A percentile compares a stretch with the other conserved stretches of the same genome.
These are phyloP conservation scores for Ophiocordyceps camponoti-floridani DNA, from an alignment of 2,329 filamentous ascomycete species.

Conservation along the genomic window DNA sequence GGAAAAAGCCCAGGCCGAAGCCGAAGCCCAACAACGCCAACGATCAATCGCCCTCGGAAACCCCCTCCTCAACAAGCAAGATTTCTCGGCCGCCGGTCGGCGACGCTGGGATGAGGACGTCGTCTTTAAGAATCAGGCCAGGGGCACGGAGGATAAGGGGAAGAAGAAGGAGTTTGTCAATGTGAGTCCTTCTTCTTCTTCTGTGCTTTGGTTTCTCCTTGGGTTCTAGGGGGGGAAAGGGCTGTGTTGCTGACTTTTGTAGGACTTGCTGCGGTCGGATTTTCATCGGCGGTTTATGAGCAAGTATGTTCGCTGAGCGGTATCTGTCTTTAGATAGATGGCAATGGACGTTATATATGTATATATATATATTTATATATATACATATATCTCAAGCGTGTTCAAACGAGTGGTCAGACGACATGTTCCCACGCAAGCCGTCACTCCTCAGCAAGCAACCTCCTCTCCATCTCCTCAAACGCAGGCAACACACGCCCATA, in stretches of 20 bases:
- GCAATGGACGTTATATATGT: not conserved
- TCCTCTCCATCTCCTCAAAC: constrained; percentile 59
- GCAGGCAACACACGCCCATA: constrained; percentile 64
- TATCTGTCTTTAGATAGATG: not conserved
- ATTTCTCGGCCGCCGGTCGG: constrained; percentile 63
- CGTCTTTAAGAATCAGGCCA: constrained; percentile 96
- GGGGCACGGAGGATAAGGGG: constrained; percentile 80
- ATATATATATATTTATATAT: too few relatives aligned
- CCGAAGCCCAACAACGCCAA: constrained; percentile 70
- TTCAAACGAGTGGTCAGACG: too few relatives aligned
- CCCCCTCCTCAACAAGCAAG: constrained; percentile 71
- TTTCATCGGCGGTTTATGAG: constrained; percentile 97
- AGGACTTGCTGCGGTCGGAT: constrained; percentile 82
- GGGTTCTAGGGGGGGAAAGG: too few relatives aligned
- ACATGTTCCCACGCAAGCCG: too few relatives aligned
- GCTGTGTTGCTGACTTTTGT: not conserved
- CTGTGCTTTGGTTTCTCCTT: not conserved
- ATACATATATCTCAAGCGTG: too few relatives aligned
- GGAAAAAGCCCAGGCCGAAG: constrained; percentile 64
- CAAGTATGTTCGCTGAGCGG: constrained; percentile 32
- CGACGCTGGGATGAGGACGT: constrained; percentile 95
- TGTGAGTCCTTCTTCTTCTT: constrained; percentile 27
- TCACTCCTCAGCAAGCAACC: constrained; percentile 30
- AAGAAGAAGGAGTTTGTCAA: constrained; percentile 94
- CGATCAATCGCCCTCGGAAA: constrained; percentile 84